Evolutionary conservation across 1,139 yeast genomes (phyloP), one percentile per base, ranked within the genome.

Genomic region (Diutina rugosa): DNA sequence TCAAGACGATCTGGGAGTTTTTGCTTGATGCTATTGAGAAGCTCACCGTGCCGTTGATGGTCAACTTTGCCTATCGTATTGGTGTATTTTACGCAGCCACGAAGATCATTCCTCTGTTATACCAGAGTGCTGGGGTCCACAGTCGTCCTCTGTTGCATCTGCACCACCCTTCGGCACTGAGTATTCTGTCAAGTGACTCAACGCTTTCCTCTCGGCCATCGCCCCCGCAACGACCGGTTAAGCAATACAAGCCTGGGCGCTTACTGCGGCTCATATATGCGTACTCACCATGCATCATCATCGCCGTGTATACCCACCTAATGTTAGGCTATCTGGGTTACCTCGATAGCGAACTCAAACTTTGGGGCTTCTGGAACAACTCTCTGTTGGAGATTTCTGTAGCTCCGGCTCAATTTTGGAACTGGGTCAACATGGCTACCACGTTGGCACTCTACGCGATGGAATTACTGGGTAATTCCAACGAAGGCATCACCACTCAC

Each of bases 401-500:
- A 54, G 85, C 88, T 67, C 83, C 95, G 59, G 87, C 96, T 89
- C 90, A 89, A 65, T 88, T 91, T 68, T 91, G 99, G 98, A 90
- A 91, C 63, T 91, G 98, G 98, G 79, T 88, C 58, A 91, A 91
- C 66, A 88, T 91, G 77, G 84, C 84, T 61, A 80, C 86, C 56
- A 87, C 96, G 12, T 73, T 93, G 58, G 72, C 82, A n/a, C 73
- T 93, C 55, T 93, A 93, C 69, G 84, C 87, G 47, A 76, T 87
- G 57, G 98, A 91, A 70, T 74, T 91, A 56, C 71, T 72, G 58
- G 69, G 70, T 52, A 66, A 65, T n/a, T 29, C 61, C 56, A 64
- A 67, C 51, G 66, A 73, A 1, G 65, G 67, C 38, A 61, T 66
- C 58, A 65, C 69, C 18, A 64, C 67, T 58, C 69, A 66, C 59